Evolutionary conservation across 2,329 filamentous ascomycete species (phyloP), one percentile per base, ranked within the genome.

Genomic region (Paecilomyces sp.): DNA sequence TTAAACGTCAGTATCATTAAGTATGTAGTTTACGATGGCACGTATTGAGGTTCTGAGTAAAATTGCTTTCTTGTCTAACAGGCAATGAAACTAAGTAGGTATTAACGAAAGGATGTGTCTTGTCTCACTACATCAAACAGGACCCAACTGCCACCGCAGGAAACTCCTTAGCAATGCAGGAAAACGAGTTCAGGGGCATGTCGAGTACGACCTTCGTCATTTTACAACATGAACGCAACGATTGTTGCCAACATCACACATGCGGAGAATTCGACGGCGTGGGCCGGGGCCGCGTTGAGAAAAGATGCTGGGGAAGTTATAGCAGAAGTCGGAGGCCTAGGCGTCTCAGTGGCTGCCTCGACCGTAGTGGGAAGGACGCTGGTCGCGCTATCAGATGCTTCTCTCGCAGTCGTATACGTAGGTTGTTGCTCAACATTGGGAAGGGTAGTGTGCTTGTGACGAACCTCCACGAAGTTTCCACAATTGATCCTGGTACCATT

Each of bases 401-500:
- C 24, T 53, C 22, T 25, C n/a, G 41, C 41, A 47, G 41, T 47
- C n/a, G 41, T 47, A 15, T 53, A 30, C 4, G 51, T 30, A 22
- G 51, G 51, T 53, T 25, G 22, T 47, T 18, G 22, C 22, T 15
- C 6, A 30, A 24, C 8, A 53, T 30, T 12, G n/a, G 28, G 51
- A 7, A 22, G 22, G 51, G 51, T n/a, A 28, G 13, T 22, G 31
- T 36, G 24, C 31, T 55, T 18, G 30, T 25, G 15, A 50, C 80
- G 33, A 62, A 55, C 25, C 53, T 56, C n/a, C 55, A 59, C 63
- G 73, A 85, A 85, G 71, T 85, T 85, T 60, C 80, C 83, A 73
- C 84, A 86, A 31, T 80, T 79, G 65, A 85, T 75, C 62, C 81
- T 79, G 7, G 79, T 81, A 63, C 77, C 78, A 71, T 85, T 81